Conservation (phyloP, 179 eudicot species). For the Beta macrorhiza region DNA sequence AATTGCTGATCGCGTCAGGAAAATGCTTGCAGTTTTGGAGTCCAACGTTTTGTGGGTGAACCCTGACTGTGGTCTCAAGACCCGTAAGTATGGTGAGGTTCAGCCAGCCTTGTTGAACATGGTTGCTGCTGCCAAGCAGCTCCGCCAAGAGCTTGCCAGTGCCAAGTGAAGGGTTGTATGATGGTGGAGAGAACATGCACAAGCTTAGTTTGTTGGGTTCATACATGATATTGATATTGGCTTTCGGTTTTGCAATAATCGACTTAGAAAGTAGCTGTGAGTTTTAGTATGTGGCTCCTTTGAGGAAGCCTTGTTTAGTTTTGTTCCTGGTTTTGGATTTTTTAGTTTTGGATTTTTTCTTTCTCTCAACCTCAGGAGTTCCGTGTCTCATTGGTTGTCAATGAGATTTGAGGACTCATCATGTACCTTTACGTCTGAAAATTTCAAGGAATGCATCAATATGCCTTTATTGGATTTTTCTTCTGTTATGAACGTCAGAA, state of each 20-base stretch:
- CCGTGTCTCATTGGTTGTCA: slow-evolving; percentile 12
- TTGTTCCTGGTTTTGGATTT: slow-evolving; percentile 25
- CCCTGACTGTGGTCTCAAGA: slow-evolving; percentile 99
- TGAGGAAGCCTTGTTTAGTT: slow-evolving; percentile 25
- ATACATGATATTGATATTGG: slow-evolving; percentile 26
- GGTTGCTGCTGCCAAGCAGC: slow-evolving; percentile 85
- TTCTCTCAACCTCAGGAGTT: slow-evolving; percentile 11
- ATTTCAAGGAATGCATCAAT: not conserved
- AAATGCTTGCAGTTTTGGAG: slow-evolving; percentile 92
- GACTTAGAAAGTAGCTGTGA: slow-evolving; percentile 28
- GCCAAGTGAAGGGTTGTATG: slow-evolving; percentile 49
- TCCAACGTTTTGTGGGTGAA: slow-evolving; percentile 86
- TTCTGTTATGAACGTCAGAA: not conserved
- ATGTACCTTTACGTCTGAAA: slow-evolving; percentile 23
- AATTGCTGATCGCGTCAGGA: slow-evolving; percentile 74
- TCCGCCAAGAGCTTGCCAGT: slow-evolving; percentile 79
- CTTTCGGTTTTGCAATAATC: slow-evolving; percentile 29
- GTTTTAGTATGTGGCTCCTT: slow-evolving; percentile 18
- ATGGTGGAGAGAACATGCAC: not conserved
- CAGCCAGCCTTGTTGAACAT: slow-evolving; percentile 71
- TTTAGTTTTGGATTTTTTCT: slow-evolving; percentile 2
- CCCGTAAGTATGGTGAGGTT: slow-evolving; percentile 86
- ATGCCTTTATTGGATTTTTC: not conserved
- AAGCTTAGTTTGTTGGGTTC: slow-evolving; percentile 13
- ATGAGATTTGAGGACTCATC: slow-evolving; percentile 11